Conservation (phyloP, 176 grass and related monocot genomes). For the Oryza glaberrima region DNA sequence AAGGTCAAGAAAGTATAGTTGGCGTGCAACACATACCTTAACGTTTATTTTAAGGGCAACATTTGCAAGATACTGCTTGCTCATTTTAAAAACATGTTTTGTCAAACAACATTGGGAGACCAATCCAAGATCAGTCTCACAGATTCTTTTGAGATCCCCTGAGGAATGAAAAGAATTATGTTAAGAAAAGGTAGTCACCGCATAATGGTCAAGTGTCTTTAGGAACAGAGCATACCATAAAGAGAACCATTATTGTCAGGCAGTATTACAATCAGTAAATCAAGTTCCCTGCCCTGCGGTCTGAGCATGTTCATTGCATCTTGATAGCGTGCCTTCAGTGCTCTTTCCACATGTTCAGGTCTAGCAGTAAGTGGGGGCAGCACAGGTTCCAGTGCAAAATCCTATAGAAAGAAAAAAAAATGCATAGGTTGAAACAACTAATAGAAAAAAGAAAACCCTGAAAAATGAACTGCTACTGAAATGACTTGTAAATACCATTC, state of each 20-base stretch:
- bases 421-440: neutral
- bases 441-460: neutral
- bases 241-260: constrained; percentile 88
- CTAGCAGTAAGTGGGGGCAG: constrained; percentile 68
- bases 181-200: constrained; percentile 24
- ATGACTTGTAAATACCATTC: constrained; percentile 63
- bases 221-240: constrained; percentile 60
- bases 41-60: constrained; percentile 97
- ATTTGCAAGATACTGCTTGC: constrained; percentile 95
- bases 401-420: constrained; percentile 37
- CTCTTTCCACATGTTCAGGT: constrained; percentile 83
- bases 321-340: constrained; percentile 73
- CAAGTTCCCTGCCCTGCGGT: constrained; percentile 68
- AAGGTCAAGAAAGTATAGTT: constrained; percentile 4
- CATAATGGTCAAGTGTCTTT: neutral
- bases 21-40: constrained; percentile 57
- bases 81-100: constrained; percentile 97
- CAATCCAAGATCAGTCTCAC: constrained; percentile 95
- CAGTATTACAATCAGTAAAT: constrained; percentile 88
- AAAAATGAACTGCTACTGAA: constrained; percentile 1
- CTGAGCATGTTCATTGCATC: constrained; percentile 76
- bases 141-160: constrained; percentile 97
- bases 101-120: constrained; percentile 96
- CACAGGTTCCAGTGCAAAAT: constrained; percentile 79
- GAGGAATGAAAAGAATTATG: constrained; percentile 14